phyloP scores from a whole-genome alignment of 2,329 filamentous ascomycete species.

The Botrytis tulipae region DNA sequence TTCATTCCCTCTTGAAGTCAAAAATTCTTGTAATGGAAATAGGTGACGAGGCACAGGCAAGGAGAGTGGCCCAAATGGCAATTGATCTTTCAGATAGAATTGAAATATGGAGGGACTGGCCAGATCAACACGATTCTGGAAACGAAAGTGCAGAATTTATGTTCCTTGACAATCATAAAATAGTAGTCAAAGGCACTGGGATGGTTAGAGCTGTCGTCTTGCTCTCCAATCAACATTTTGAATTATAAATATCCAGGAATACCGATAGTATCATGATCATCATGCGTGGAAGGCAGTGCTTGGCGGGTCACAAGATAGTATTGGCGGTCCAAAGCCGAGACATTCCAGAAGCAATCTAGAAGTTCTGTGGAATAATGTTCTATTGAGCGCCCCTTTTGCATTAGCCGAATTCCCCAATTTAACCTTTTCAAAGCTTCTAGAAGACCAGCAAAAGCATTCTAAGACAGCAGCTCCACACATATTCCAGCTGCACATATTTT shows the following conservation, averaged over 20 bases:
- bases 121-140: constrained; percentile 39
- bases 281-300: not conserved
- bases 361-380: not conserved
- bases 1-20: constrained; percentile 47
- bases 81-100: constrained; percentile 37
- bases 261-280: not conserved
- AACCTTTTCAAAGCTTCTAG: not conserved
- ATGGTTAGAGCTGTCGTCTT: constrained; percentile 26
- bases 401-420: not conserved
- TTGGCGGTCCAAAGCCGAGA: not conserved
- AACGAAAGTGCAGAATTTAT: not conserved
- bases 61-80: constrained; percentile 56
- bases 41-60: constrained; percentile 66
- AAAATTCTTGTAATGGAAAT: constrained; percentile 67
- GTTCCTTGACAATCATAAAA: not conserved
- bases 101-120: constrained; percentile 73
- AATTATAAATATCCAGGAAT: not conserved
- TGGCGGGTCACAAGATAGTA: not conserved
- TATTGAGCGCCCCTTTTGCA: constrained; percentile 9
- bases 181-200: constrained; percentile 28
- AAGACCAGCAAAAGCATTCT: not conserved
- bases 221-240: not conserved
- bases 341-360: constrained; percentile 3
- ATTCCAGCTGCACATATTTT: too few relatives aligned
- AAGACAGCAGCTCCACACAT: not conserved